phyloP scores from a whole-genome alignment of 2,329 filamentous ascomycete genomes.

The Eutypella sp. region DNA sequence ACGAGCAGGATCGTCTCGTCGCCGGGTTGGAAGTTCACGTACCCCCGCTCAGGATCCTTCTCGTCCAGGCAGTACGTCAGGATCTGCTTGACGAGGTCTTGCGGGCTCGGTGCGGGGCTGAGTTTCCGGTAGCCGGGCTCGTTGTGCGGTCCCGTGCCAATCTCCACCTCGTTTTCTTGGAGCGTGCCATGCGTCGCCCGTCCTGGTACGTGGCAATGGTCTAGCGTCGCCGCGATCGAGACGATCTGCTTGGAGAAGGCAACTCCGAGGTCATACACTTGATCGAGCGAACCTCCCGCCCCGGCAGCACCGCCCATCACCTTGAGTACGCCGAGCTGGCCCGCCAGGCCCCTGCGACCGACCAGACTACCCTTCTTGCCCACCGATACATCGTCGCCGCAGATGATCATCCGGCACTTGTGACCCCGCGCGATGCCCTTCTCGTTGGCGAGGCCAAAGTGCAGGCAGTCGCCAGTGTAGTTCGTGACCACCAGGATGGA shows the following conservation, averaged over 20 bases:
- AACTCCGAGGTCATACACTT: conserved; percentile 45
- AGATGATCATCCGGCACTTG: conserved; percentile 53
- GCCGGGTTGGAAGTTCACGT: conserved; percentile 40
- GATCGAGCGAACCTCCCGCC: conserved; percentile 41
- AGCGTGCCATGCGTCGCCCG: conserved; percentile 45
- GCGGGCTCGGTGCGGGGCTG: conserved; percentile 43
- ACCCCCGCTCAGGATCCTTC: conserved; percentile 44
- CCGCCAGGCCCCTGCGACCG: conserved; percentile 56
- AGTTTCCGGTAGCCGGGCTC: conserved; percentile 58
- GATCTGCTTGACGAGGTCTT: conserved; percentile 51
- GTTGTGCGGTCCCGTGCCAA: conserved; percentile 65
- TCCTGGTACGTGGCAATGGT: conserved; percentile 56
- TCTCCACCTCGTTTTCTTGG: conserved; percentile 47
- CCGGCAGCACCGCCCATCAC: conserved; percentile 48
- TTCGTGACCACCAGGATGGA: conserved; percentile 60
- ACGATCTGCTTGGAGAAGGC: conserved; percentile 48
- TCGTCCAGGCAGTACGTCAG: conserved; percentile 56
- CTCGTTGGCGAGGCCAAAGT: conserved; percentile 56
- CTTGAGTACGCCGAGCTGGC: conserved; percentile 56
- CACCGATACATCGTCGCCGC: conserved; percentile 62
- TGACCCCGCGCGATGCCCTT: conserved; percentile 51
- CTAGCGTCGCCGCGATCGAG: conserved; percentile 53
- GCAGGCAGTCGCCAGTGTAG: conserved; percentile 60
- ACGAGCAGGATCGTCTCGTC: conserved; percentile 50
- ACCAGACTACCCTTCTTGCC: conserved; percentile 53